Evolutionary conservation across 306 rosid genomes (phyloP).

Genomic region (Fragaria iinumae): DNA sequence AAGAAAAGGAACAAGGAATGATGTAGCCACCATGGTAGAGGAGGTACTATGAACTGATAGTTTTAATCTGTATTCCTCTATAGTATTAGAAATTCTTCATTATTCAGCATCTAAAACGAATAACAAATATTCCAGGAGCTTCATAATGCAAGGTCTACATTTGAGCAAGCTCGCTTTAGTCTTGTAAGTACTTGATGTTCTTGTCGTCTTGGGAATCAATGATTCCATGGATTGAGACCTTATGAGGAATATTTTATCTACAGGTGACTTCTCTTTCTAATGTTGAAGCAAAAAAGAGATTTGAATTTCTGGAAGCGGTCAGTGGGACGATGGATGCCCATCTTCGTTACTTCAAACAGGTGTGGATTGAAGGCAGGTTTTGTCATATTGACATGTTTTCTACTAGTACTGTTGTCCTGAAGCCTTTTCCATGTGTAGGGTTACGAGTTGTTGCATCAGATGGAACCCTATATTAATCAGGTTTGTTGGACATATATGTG

Average conservation of each 20-base stretch:
- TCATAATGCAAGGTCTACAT: slow-evolving; percentile 82
- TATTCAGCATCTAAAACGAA: slow-evolving; percentile 30
- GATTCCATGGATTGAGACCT: slow-evolving; percentile 6
- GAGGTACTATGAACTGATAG: slow-evolving; percentile 57
- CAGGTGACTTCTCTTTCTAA: slow-evolving; percentile 92
- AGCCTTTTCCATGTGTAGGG: slow-evolving; percentile 35
- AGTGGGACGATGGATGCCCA: slow-evolving; percentile 99
- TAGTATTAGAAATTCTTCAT: slow-evolving; percentile 19
- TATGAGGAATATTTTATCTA: slow-evolving; percentile 28
- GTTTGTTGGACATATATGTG: slow-evolving; percentile 33
- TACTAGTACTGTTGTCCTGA: slow-evolving; percentile 19
- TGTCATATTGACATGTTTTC: slow-evolving; percentile 16
- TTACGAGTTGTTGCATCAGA: slow-evolving; percentile 64
- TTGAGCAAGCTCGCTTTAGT: slow-evolving; percentile 97
- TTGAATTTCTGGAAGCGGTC: slow-evolving; percentile 97
- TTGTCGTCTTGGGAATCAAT: slow-evolving; percentile 10
- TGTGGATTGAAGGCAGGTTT: slow-evolving; percentile 31
- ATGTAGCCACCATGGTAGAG: slow-evolving; percentile 72
- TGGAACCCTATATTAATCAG: slow-evolving; percentile 95
- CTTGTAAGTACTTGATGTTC: slow-evolving; percentile 47
- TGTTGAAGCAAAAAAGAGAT: slow-evolving; percentile 98
- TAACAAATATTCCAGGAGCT: slow-evolving; percentile 72
- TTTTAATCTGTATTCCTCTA: slow-evolving; percentile 11
- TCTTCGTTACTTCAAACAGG: slow-evolving; percentile 99
- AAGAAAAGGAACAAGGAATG: slow-evolving; percentile 87